These are phyloP conservation scores for Diutina scorzettiae DNA, from an alignment of 1,139 yeast species.

Conservation along the genomic window DNA sequence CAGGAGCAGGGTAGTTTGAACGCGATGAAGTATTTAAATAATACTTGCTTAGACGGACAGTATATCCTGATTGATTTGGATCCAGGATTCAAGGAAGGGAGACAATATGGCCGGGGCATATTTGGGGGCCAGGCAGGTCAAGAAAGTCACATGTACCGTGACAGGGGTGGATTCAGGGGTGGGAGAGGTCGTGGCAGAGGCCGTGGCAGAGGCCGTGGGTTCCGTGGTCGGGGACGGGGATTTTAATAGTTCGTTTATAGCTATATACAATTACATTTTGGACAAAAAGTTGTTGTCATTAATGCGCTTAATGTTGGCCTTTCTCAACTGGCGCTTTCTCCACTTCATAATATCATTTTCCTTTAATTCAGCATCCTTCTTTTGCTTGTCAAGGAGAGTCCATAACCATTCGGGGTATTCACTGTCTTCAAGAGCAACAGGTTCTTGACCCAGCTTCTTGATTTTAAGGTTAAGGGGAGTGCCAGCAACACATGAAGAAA, in stretches of 20 bases:
- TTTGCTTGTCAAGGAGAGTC: constrained; percentile 63
- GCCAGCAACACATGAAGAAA: constrained; percentile 57
- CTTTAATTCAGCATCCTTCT: constrained; percentile 39
- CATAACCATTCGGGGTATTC: constrained; percentile 96
- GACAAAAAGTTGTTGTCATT: constrained; percentile 65
- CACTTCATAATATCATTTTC: constrained; percentile 51
- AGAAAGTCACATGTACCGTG: constrained; percentile 16
- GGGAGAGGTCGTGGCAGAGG: constrained; percentile 11
- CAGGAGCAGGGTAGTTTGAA: constrained; percentile 60
- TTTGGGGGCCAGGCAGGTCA: constrained; percentile 58
- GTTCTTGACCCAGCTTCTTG: constrained; percentile 70
- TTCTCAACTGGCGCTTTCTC: constrained; percentile 60
- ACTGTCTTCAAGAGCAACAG: constrained; percentile 77
- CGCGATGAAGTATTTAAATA: constrained; percentile 70
- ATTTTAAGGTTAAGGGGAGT: constrained; percentile 70
- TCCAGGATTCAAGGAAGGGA: constrained; percentile 88
- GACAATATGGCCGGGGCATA: constrained; percentile 88
- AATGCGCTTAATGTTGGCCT: constrained; percentile 54
- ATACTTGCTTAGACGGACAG: constrained; percentile 74
- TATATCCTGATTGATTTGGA: constrained; percentile 76
- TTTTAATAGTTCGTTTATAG: constrained; percentile 9
- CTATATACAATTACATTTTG: not conserved
- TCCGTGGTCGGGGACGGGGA: constrained; percentile 13
- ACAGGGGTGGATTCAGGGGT: constrained; percentile 12
- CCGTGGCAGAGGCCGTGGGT: constrained; percentile 12